These are phyloP conservation scores for Annulohypoxylon maeteangense DNA, from an alignment of 495 filamentous ascomycete species.

Conservation along the genomic window DNA sequence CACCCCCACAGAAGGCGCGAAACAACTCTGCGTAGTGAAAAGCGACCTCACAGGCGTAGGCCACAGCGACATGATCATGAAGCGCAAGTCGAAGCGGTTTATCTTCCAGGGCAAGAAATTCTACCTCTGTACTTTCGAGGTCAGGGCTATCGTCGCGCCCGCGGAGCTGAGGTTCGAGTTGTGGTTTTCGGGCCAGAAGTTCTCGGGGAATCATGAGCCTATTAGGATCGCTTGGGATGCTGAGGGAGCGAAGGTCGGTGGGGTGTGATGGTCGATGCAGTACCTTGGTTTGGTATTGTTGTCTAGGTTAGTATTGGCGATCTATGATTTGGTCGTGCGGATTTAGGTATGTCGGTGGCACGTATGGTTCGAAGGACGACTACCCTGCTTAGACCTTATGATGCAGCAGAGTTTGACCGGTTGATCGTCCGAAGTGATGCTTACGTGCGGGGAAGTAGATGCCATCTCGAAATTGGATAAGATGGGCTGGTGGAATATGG, in stretches of 20 bases:
- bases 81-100: slow-evolving; percentile 47
- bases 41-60: slow-evolving; percentile 50
- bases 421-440: not conserved
- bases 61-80: slow-evolving; percentile 49
- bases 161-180: slow-evolving; percentile 67
- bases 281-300: not conserved
- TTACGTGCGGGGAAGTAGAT: not conserved
- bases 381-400: not conserved
- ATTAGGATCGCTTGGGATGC: slow-evolving; percentile 62
- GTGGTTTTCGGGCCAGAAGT: slow-evolving; percentile 60
- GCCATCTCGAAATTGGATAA: slow-evolving; percentile 5
- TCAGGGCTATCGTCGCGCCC: slow-evolving; percentile 63
- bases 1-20: slow-evolving; percentile 48
- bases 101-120: slow-evolving; percentile 57
- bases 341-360: not conserved
- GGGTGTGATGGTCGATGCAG: no score
- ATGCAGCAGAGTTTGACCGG: not conserved
- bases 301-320: not conserved
- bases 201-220: slow-evolving; percentile 60
- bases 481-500: not conserved
- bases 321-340: not conserved
- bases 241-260: slow-evolving; percentile 39
- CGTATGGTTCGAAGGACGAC: not conserved
- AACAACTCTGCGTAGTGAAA: slow-evolving; percentile 54
- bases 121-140: slow-evolving; percentile 61